Evolutionary conservation across 768 basidiomycete species (phyloP), one percentile per base, ranked within the genome.

Genomic region (Termitomyces sp.): DNA sequence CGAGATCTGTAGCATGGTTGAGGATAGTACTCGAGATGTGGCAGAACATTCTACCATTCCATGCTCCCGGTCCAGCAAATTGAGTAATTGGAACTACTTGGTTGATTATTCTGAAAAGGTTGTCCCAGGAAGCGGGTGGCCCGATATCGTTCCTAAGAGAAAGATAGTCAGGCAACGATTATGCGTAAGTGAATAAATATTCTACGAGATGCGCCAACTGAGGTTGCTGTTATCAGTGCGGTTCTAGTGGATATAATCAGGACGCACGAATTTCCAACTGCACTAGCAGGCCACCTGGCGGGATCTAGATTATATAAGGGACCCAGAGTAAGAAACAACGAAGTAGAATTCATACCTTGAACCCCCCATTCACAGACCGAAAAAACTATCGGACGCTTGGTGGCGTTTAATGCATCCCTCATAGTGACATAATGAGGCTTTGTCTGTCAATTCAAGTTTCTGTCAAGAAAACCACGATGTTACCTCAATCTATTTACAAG

Each of bases 281-380:
- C 61, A 43, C 72, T 71, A 18, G 70, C 75, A 56, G 77, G 75
- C 77, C 80, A 80, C 44, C 78, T 70, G n/a, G 79, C 80, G 52
- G 79, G 79, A 60, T 81, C 78, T 73, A 32, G 6, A 43, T 24
- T n/a, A 16, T 22, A 4, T 36, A n/a, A 22, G 32, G 8, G n/a
- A 22, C 16, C 36, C 14, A 38, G 16, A 38, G 12, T 14, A 13
- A n/a, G 6, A n/a, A 24, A 24, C 7, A 4, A 13, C 7, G 0
- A 20, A n/a, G 3, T 6, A 10, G 3, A 5, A 13, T 50, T 8
- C 20, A 18, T 30, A 71, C 72, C 70, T 69, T 79, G 79, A 28
- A 79, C 74, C 33, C 80, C 80, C 71, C 73, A 73, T 57, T 73
- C 77, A 47, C 81, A 81, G n/a, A 81, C 72, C 8, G 80, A 78